These are phyloP conservation scores for Pistacia integerrima DNA, from an alignment of 345 rosid genomes.

Conservation along the genomic window DNA sequence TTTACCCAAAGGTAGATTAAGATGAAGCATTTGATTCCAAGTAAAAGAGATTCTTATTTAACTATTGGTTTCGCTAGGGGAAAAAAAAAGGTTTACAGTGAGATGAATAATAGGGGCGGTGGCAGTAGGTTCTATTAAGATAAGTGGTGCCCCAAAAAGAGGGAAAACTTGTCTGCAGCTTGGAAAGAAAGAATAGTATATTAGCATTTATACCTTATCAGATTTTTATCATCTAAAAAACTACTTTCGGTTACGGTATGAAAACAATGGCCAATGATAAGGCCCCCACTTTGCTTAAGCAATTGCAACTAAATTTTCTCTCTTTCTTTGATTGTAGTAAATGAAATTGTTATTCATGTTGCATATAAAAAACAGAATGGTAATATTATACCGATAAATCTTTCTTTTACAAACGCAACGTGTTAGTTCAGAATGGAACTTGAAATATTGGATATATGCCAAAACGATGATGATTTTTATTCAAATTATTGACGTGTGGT, in stretches of 20 bases:
- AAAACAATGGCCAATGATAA: too few relatives aligned
- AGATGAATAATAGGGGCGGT: background rate
- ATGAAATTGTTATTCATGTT: too few relatives aligned
- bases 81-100: background rate
- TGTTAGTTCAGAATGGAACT: background rate
- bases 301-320: too few relatives aligned
- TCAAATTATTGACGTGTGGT: too few relatives aligned
- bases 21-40: too few relatives aligned
- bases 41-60: too few relatives aligned
- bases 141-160: background rate
- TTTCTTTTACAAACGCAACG: too few relatives aligned
- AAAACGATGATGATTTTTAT: background rate
- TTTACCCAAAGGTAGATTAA: too few relatives aligned
- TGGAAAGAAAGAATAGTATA: background rate
- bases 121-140: slow-evolving; percentile 20
- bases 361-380: too few relatives aligned
- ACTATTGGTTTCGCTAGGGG: too few relatives aligned
- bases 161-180: background rate
- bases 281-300: slow-evolving; percentile 2
- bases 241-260: slow-evolving; percentile 28
- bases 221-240: background rate
- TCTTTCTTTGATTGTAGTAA: too few relatives aligned
- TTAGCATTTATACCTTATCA: slow-evolving; percentile 28
- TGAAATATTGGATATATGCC: background rate
- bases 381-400: too few relatives aligned